Evolutionary conservation across 108 stramenopile genomes (phyloP), one percentile per base, ranked within the genome.

Genomic region (Schizochytrium sp.): DNA sequence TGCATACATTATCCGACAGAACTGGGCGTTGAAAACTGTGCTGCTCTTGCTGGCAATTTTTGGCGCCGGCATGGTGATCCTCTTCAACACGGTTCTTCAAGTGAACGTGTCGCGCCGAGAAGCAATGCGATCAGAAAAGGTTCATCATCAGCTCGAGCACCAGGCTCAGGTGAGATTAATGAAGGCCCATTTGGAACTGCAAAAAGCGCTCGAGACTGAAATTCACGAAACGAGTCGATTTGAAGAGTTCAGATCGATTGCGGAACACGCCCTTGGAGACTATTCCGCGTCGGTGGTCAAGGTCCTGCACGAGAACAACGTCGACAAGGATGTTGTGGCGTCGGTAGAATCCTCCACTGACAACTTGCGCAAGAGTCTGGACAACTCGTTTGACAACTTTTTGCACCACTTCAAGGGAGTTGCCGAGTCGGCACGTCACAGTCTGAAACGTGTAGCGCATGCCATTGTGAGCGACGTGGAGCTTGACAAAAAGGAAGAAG

Each of bases 401-500:
- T 53, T 83, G 45, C 76, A 83, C 25, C 76, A 83, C 76, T 83
- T 83, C 51, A 47, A 83, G 76, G 48, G 76, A 28, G 76, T 83
- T 0, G 76, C 76, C n/a, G 51, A 83, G 45, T n/a, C 19, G 48
- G 76, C 76, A 34, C 76, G 76, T 12, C 45, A 23, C 51, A 83
- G 51, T 23, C 76, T 83, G 19, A 83, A 83, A 23, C 76, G 76
- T 4, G 76, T 83, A 16, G 76, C 76, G 45, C 76, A 83, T 23
- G 76, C 76, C 23, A 83, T 83, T 53, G 76, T 83, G 12, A 83
- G 76, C 51, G 76, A 83, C 51, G 76, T 83, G n/a, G 76, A 83
- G 28, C 51, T 83, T 12, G 76, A 83, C 25, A 47, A 53, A 23
- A 83, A 83, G 28, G 76, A 83, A 28, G 45, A 47, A 83, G 76